Evolutionary conservation across 179 eudicot genomes (phyloP).

Genomic region (Camellia oleifera): DNA sequence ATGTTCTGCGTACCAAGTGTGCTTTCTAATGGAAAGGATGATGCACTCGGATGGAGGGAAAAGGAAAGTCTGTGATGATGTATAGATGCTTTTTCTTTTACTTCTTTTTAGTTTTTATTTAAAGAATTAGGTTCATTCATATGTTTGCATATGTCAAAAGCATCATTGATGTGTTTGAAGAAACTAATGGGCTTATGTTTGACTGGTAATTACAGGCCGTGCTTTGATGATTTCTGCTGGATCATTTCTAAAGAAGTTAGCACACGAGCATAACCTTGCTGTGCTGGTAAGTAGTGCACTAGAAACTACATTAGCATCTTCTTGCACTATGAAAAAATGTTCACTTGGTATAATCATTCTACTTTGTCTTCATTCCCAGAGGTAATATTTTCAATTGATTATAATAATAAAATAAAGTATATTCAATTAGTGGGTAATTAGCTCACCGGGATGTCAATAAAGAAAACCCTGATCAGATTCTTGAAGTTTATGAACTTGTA

Average conservation of each 20-base stretch:
- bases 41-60: background rate
- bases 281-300: slow-evolving; percentile 54
- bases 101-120: slow-evolving; percentile 2
- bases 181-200: slow-evolving; percentile 17
- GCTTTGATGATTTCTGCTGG: slow-evolving; percentile 83
- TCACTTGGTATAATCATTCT: background rate
- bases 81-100: background rate
- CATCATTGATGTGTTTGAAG: background rate
- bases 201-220: slow-evolving; percentile 49
- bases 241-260: slow-evolving; percentile 70
- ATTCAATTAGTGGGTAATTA: background rate
- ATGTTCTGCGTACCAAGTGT: background rate
- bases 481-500: slow-evolving; percentile 2
- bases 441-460: background rate
- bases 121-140: background rate
- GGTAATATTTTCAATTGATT: background rate
- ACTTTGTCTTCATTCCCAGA: background rate
- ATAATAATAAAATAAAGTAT: background rate
- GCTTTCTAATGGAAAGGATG: background rate
- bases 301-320: background rate
- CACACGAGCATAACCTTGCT: slow-evolving; percentile 59
- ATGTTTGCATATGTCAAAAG: background rate
- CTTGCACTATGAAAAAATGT: background rate
- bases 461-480: background rate
- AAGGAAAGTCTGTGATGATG: background rate